Conservation (phyloP, 2,329 filamentous ascomycete species). For the Akanthomyces muscarius region DNA sequence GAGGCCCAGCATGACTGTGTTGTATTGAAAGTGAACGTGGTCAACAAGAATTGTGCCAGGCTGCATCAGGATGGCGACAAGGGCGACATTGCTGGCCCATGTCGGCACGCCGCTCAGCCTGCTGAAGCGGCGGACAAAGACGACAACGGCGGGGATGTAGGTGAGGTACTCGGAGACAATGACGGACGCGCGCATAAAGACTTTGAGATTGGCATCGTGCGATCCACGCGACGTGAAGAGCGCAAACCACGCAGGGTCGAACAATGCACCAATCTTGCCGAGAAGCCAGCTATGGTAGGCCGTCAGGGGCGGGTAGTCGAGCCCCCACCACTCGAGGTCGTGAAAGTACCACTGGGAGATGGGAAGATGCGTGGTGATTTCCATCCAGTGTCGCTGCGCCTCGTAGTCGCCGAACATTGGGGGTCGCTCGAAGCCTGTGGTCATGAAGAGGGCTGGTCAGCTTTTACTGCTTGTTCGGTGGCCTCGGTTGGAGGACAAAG, state of each 20-base stretch:
- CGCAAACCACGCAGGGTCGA: constrained; percentile 84
- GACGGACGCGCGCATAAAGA: constrained; percentile 94
- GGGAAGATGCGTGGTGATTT: constrained; percentile 83
- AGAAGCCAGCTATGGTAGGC: constrained; percentile 98
- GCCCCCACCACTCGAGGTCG: constrained; percentile 93
- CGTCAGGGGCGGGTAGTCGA: constrained; percentile 95
- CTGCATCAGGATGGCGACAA: constrained; percentile 89
- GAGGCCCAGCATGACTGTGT: constrained; percentile 95
- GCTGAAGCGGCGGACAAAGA: constrained; percentile 80
- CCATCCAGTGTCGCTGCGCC: constrained; percentile 98
- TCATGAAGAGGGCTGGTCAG: constrained; percentile 17
- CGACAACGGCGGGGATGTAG: constrained; percentile 79
- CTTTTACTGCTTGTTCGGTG: background rate
- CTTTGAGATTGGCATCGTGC: constrained; percentile 75
- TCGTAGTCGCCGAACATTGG: constrained; percentile 98
- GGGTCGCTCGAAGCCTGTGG: constrained; percentile 67
- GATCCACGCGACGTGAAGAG: constrained; percentile 77
- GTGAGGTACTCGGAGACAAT: constrained; percentile 86
- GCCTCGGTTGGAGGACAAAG: too few relatives aligned
- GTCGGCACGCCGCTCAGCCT: constrained; percentile 70
- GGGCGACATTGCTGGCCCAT: constrained; percentile 80
- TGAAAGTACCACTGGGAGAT: constrained; percentile 97
- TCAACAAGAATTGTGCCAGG: constrained; percentile 88
- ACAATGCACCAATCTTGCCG: constrained; percentile 74
- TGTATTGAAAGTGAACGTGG: constrained; percentile 96